Base-by-base conservation (phyloP, 164 flowering plant genomes). In the Macadamia integrifolia region DNA sequence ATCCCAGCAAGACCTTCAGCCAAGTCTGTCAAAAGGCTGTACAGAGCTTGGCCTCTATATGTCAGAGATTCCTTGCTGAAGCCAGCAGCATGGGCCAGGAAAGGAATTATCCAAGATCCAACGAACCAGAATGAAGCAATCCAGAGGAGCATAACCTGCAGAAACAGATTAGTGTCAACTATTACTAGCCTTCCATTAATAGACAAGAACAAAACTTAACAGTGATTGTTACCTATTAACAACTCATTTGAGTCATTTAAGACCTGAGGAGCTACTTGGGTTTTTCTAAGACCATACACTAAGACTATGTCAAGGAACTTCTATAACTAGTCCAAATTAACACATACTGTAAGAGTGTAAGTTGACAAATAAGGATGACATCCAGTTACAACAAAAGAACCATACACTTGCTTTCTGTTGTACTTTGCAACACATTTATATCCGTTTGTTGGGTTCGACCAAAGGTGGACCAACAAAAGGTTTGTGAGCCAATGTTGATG, bases 81-180 rank as follows among this genome's bases (percentile, higher is more conserved):
- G 30, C 99, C 98, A 23, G 84, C 78, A 17, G 86, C 70, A 64
- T 95, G 92, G 60, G 92, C 96, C 58, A 82, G 79, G 76, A 90
- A 92, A 31, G 99, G 99, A 69, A 95, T 81, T 80, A 92, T 77
- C 98, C 97, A 95, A 13, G 99, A 88, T 28, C 98, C 99, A 61
- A 95, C 88, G 30, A 94, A 86, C 96, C 99, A 94, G 74, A 94
- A 94, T 31, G 99, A 82, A 65, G 88, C 87, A 70, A 89, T 83
- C 98, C 99, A 92, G 29, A 95, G 87, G 57, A 95, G 84, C 88
- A 86, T 92, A 44, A 95, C 99, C 99, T 94, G 90, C 76, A 85
- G 63, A 31, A 17, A n/a, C 29, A 52, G 14, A 10, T 42, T 44
- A n/a, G 12, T 10, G 9, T 61, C 40, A 1, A 6, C 40, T 58